Evolutionary conservation across 768 basidiomycete species (phyloP).

Genomic region (Boletus barrowsii): DNA sequence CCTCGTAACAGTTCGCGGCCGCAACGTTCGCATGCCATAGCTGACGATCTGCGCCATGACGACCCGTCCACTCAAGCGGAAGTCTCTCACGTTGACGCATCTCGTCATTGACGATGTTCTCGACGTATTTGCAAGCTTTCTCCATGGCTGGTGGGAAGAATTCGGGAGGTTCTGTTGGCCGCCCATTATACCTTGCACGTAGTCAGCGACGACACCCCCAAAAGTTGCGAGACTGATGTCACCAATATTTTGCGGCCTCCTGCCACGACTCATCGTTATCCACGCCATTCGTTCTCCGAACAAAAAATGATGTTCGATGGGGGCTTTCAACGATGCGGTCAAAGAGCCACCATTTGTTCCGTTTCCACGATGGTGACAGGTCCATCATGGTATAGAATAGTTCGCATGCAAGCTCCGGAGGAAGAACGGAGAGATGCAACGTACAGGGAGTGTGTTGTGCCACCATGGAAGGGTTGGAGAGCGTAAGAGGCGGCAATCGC

Average conservation of each 20-base stretch:
- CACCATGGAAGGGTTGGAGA: conserved; percentile 62
- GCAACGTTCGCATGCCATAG: conserved; percentile 82
- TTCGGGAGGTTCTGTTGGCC: conserved; percentile 51
- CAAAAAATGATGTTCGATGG: conserved; percentile 78
- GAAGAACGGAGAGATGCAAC: conserved; percentile 63
- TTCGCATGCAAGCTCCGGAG: conserved; percentile 69
- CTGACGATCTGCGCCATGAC: conserved; percentile 17
- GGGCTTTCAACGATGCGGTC: conserved; percentile 81
- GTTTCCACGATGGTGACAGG: conserved; percentile 57
- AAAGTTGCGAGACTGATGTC: conserved; percentile 11
- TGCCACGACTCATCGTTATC: conserved; percentile 55
- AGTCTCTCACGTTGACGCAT: conserved; percentile 58
- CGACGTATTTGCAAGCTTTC: conserved; percentile 69
- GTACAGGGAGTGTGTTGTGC: conserved; percentile 74
- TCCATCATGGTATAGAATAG: conserved; percentile 74
- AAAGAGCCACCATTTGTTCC: conserved; percentile 84
- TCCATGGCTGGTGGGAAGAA: conserved; percentile 70
- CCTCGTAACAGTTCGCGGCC: conserved; percentile 81
- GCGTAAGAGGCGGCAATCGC: conserved; percentile 56
- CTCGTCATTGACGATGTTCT: conserved; percentile 68
- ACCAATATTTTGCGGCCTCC: conserved; percentile 77
- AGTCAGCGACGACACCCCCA: conserved; percentile 8
- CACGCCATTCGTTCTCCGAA: conserved; percentile 46
- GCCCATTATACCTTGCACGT: conserved; percentile 72
- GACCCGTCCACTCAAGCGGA: conserved; percentile 63